Percentiles rank a stretch among this genome's conserved stretches.
Conservation (phyloP, 441 rosid species). For the Flueggea neowawraea region DNA sequence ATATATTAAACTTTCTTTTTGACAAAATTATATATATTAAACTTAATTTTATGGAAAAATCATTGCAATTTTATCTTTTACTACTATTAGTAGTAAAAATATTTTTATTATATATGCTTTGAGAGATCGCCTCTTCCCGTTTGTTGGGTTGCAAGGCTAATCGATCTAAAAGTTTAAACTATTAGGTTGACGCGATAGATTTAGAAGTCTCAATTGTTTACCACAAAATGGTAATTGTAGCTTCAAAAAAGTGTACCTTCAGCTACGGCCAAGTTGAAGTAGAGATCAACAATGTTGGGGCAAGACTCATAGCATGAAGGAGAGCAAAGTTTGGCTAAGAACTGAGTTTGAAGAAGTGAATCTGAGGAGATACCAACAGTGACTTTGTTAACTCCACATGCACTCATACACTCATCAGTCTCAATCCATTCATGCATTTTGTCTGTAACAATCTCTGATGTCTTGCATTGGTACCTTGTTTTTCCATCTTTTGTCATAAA, state of each 20-base stretch:
- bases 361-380: slow-evolving; percentile 42
- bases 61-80: too few relatives aligned
- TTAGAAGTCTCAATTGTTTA: background rate
- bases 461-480: slow-evolving; percentile 29
- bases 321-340: slow-evolving; percentile 42
- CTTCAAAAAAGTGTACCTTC: slow-evolving; percentile 24
- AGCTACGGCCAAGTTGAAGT: slow-evolving; percentile 40
- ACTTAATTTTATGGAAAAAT: too few relatives aligned
- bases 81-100: too few relatives aligned
- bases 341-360: slow-evolving; percentile 29
- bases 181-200: background rate
- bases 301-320: slow-evolving; percentile 26
- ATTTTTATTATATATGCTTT: too few relatives aligned
- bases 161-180: background rate
- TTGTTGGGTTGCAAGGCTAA: too few relatives aligned
- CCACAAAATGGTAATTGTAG: background rate
- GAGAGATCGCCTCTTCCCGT: too few relatives aligned
- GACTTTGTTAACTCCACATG: slow-evolving; percentile 35
- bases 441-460: slow-evolving; percentile 32
- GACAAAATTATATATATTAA: background rate
- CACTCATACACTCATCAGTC: slow-evolving; percentile 26
- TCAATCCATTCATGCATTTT: slow-evolving; percentile 28
- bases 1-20: too few relatives aligned
- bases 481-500: slow-evolving; percentile 5
- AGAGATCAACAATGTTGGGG: slow-evolving; percentile 47